A percentile compares a stretch with the other conserved stretches of the same genome.
These are phyloP conservation scores for Neonectria magnoliae DNA, from an alignment of 2,329 filamentous ascomycete genomes.

Conservation along the genomic window DNA sequence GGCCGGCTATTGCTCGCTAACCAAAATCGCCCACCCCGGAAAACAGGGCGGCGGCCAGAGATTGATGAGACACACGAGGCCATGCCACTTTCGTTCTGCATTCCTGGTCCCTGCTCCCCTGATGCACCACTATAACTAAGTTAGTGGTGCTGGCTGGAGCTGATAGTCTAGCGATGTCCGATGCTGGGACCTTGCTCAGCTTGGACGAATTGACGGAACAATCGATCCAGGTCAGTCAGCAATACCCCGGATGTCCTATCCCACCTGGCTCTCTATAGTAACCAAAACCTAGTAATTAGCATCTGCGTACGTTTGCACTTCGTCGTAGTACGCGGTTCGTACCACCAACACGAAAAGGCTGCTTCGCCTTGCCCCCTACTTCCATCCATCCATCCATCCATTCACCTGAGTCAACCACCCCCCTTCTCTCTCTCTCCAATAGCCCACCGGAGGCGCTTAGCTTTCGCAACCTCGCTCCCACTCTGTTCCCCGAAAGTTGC, in stretches of 20 bases:
- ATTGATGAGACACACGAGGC: constrained; percentile 14
- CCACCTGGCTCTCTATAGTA: not conserved
- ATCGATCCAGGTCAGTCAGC: constrained; percentile 3
- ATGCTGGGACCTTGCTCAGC: not conserved
- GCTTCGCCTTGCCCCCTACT: not conserved
- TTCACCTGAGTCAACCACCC: constrained; percentile 15
- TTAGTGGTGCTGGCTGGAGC: constrained; percentile 5
- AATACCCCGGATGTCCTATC: constrained; percentile 10
- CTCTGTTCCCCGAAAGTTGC: not conserved
- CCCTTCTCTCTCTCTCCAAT: not conserved
- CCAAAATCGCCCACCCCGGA: not conserved
- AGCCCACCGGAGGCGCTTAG: constrained; percentile 15
- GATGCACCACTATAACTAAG: not conserved
- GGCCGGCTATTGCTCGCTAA: not conserved
- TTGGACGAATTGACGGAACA: constrained; percentile 10
- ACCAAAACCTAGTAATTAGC: too few relatives aligned
- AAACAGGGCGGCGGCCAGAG: constrained; percentile 10
- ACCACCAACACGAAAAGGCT: not conserved
- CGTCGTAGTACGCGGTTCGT: not conserved
- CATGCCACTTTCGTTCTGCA: constrained; percentile 1
- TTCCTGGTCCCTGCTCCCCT: constrained; percentile 13
- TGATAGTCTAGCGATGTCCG: not conserved
- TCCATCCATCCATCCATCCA: not conserved
- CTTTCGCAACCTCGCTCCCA: constrained; percentile 5
- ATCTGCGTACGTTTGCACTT: too few relatives aligned